A percentile compares a stretch with the other conserved stretches of the same genome.
Conservation (phyloP, 2,329 filamentous ascomycete species). For the Alternaria ethzedia region DNA sequence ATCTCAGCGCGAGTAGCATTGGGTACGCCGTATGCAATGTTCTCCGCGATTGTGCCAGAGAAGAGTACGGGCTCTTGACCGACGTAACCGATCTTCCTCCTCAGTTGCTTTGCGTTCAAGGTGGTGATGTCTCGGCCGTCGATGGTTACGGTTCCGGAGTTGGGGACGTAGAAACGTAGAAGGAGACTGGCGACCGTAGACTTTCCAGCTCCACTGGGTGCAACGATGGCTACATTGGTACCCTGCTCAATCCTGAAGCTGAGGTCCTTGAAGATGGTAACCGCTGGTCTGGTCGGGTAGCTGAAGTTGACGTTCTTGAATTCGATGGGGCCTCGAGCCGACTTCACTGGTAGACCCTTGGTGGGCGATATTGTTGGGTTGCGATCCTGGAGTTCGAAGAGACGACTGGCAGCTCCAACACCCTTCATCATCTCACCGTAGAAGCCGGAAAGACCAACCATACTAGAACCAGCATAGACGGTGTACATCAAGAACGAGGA, state of each 20-base stretch:
- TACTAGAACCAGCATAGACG: conserved; percentile 81
- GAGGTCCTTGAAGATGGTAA: conserved; percentile 87
- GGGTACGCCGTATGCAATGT: conserved; percentile 90
- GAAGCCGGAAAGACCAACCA: conserved; percentile 94
- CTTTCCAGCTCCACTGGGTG: conserved; percentile 94
- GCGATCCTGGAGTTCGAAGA: conserved; percentile 95
- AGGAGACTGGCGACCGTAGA: conserved; percentile 93
- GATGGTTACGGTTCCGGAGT: conserved; percentile 77
- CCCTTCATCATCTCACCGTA: conserved; percentile 99
- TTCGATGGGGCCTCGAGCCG: conserved; percentile 85
- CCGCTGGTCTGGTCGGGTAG: conserved; percentile 92
- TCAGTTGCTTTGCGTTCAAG: conserved; percentile 92
- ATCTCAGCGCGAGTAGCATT: conserved; percentile 80
- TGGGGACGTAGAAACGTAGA: conserved; percentile 89
- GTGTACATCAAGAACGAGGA: conserved; percentile 99
- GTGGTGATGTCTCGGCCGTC: conserved; percentile 80
- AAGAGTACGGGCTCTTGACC: conserved; percentile 94
- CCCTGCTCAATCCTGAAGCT: conserved; percentile 92
- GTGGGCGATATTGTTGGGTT: conserved; percentile 87
- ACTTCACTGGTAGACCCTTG: conserved; percentile 76
- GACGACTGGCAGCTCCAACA: conserved; percentile 90
- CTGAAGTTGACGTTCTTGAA: conserved; percentile 87
- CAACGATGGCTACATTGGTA: conserved; percentile 94
- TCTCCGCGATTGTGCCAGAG: conserved; percentile 82
- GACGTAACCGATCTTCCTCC: conserved; percentile 92